These are phyloP conservation scores for Vigna unguiculata DNA, from an alignment of 306 rosid genomes.

Conservation along the genomic window DNA sequence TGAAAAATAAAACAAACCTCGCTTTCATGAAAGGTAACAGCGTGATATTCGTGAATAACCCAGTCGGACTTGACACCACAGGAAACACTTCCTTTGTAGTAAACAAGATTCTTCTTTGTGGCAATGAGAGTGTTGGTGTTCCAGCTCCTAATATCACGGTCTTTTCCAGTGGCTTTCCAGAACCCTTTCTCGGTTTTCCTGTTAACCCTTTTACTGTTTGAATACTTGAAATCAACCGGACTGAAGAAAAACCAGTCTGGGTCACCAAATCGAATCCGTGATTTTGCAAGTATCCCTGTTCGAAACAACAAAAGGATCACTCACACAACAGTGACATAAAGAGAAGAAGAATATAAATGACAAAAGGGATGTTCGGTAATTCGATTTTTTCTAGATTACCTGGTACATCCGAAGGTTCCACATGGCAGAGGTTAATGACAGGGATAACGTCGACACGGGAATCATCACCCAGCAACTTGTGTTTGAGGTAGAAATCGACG, in stretches of 20 bases:
- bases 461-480: constrained; percentile 34
- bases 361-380: no score
- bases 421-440: constrained; percentile 50
- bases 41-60: constrained; percentile 76
- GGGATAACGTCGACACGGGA: constrained; percentile 16
- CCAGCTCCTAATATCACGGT: constrained; percentile 40
- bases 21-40: background rate
- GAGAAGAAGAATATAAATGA: no score
- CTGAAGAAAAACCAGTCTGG: constrained; percentile 76
- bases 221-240: constrained; percentile 45
- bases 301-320: background rate
- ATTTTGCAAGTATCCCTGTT: constrained; percentile 34
- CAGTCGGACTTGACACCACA: constrained; percentile 46
- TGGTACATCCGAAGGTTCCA: constrained; percentile 64
- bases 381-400: no score
- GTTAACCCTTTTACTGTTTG: constrained; percentile 38
- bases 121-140: constrained; percentile 52
- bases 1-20: no score
- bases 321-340: no score
- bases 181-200: constrained; percentile 59
- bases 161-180: constrained; percentile 76
- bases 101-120: constrained; percentile 71
- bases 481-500: constrained; percentile 48
- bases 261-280: no score
- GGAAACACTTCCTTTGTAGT: constrained; percentile 46